phyloP scores from a whole-genome alignment of 192 early-diverging fungal genomes.

The Coemansia sp. region DNA sequence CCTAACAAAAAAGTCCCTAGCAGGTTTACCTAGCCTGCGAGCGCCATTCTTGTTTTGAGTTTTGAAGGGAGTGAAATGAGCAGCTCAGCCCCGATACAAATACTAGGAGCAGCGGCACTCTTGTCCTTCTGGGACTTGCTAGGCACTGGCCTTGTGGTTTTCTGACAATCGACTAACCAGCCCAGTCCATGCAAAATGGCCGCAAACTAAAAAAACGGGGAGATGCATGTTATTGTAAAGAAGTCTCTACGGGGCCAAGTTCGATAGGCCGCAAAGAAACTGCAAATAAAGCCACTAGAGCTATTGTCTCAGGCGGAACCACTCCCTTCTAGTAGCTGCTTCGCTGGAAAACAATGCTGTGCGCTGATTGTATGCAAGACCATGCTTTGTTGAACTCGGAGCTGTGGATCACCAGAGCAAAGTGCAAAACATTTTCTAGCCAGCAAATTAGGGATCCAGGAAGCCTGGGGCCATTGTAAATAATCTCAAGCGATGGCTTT shows the following conservation, averaged over 20 bases:
- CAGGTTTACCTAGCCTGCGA: not conserved
- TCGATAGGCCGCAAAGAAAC: not conserved
- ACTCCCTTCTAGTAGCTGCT: not conserved
- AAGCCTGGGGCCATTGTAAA: not conserved
- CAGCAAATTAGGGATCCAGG: not conserved
- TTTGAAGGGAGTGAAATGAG: not conserved
- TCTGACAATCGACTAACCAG: not conserved
- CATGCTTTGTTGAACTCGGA: not conserved
- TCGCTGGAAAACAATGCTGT: not conserved
- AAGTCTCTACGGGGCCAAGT: not conserved
- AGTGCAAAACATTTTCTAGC: not conserved
- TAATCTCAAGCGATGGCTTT: not conserved
- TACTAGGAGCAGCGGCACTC: not conserved
- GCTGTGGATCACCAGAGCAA: not conserved
- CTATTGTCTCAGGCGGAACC: not conserved
- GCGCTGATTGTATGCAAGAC: not conserved
- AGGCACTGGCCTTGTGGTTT: not conserved
- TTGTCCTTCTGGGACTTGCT: not conserved
- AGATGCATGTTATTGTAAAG: not conserved
- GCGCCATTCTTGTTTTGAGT: not conserved
- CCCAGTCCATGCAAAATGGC: not conserved
- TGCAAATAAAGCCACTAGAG: not conserved
- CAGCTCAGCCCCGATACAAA: not conserved
- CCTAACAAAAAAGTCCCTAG: not conserved
- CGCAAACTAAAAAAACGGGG: not conserved